Conservation (phyloP, 108 stramenopile genomes). For the Nitzschia palea region DNA sequence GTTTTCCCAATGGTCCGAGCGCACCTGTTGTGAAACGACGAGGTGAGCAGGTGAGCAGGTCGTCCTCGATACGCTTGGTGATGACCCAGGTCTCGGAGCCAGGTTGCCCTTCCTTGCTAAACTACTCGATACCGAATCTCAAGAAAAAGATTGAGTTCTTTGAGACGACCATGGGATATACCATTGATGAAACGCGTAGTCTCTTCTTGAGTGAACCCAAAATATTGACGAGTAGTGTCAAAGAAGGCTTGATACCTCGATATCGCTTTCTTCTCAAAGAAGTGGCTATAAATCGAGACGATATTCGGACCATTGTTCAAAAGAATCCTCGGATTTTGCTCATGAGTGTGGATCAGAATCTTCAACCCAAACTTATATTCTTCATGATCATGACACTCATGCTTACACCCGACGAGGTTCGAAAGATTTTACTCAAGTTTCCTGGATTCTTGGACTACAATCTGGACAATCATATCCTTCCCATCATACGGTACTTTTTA, state of each 20-base stretch:
- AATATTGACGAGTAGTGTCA: conserved; percentile 51
- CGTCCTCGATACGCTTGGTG: too few relatives aligned
- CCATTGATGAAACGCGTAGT: conserved; percentile 43
- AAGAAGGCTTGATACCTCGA: conserved; percentile 62
- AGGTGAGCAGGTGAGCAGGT: too few relatives aligned
- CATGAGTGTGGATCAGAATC: conserved; percentile 69
- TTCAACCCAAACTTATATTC: conserved; percentile 73
- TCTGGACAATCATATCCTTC: conserved; percentile 67
- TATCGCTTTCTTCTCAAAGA: conserved; percentile 60
- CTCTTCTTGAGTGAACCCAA: conserved; percentile 60
- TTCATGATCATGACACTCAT: conserved; percentile 72
- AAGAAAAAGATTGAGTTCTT: conserved; percentile 64
- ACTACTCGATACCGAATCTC: conserved; percentile 63
- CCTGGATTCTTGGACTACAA: conserved; percentile 75
- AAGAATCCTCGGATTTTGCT: conserved; percentile 67
- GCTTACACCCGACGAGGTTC: conserved; percentile 51
- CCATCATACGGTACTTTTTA: conserved; percentile 67
- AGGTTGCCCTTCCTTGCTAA: conserved; percentile 59
- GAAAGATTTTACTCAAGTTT: conserved; percentile 57
- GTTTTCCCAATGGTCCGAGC: too few relatives aligned
- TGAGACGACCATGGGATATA: conserved; percentile 53
- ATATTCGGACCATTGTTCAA: conserved; percentile 48
- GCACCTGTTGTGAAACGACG: too few relatives aligned
- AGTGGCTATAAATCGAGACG: conserved; percentile 50
- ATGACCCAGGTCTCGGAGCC: too few relatives aligned